These are phyloP conservation scores for Diospyros kaki DNA, from an alignment of 148 eudicot species.

Conservation along the genomic window DNA sequence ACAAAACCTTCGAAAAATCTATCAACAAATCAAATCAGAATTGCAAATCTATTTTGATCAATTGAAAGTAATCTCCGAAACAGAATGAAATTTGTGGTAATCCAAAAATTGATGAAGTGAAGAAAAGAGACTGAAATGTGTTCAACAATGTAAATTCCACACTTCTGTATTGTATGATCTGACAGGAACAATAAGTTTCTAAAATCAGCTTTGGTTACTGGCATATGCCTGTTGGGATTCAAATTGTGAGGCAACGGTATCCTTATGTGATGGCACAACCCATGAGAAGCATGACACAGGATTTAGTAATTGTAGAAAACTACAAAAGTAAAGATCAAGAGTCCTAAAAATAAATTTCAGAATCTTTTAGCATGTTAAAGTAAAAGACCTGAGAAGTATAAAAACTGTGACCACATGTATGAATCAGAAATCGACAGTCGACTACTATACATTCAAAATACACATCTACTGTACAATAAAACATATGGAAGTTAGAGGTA, in stretches of 20 bases:
- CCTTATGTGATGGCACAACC: not conserved
- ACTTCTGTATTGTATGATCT: not conserved
- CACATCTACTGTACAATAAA: not conserved
- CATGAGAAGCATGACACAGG: not conserved
- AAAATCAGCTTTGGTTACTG: not conserved
- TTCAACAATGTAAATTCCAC: not conserved
- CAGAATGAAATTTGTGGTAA: too few species aligned
- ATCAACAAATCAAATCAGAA: not conserved
- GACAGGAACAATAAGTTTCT: not conserved
- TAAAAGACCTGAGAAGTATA: not conserved
- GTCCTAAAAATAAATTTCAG: not conserved
- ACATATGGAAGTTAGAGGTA: not conserved
- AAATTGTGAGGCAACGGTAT: not conserved
- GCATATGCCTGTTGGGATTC: not conserved
- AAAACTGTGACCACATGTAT: not conserved
- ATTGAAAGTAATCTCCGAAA: not conserved
- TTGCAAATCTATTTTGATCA: not conserved
- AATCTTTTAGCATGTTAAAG: not conserved
- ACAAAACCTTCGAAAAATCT: not conserved
- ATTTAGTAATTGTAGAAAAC: not conserved
- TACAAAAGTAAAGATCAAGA: not conserved
- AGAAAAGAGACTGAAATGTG: not conserved
- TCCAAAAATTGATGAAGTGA: not conserved
- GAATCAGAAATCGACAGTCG: not conserved
- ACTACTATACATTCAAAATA: not conserved